A percentile compares a stretch with the other conserved stretches of the same genome.
These are phyloP conservation scores for Fraxinus excelsior DNA, from an alignment of 257 asterid genomes.

Conservation along the genomic window DNA sequence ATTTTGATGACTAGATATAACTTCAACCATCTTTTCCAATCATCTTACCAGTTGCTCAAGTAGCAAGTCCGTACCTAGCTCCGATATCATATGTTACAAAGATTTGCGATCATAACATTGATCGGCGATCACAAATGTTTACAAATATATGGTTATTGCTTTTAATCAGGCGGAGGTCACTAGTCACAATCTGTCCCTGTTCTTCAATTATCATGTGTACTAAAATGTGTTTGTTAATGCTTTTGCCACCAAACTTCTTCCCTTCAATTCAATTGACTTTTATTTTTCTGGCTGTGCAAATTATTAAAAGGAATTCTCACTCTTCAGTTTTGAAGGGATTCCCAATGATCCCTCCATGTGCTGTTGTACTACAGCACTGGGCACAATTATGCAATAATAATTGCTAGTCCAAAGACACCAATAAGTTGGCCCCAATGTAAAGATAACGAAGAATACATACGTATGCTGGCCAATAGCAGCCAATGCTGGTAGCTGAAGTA, in stretches of 20 bases:
- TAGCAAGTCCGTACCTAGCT: too few species aligned
- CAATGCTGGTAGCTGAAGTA: background rate
- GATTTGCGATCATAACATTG: background rate
- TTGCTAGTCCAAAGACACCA: background rate
- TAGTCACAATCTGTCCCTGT: background rate
- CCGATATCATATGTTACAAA: too few species aligned
- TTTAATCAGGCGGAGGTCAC: background rate
- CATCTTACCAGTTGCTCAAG: too few species aligned
- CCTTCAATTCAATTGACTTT: background rate
- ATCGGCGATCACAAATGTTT: background rate
- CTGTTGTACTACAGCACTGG: background rate
- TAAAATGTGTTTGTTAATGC: background rate
- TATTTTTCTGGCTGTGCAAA: background rate
- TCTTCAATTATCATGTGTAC: background rate
- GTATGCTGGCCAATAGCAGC: background rate
- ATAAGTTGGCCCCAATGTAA: background rate
- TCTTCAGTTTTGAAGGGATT: background rate
- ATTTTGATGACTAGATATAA: background rate
- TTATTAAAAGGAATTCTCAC: background rate
- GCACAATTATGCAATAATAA: background rate
- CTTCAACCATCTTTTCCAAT: background rate
- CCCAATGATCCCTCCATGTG: background rate
- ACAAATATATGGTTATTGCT: background rate
- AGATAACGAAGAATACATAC: background rate
- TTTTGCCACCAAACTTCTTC: background rate